Evolutionary conservation across 257 asterid species (phyloP), one percentile per base, ranked within the genome.

Genomic region (Penstemon barbatus): DNA sequence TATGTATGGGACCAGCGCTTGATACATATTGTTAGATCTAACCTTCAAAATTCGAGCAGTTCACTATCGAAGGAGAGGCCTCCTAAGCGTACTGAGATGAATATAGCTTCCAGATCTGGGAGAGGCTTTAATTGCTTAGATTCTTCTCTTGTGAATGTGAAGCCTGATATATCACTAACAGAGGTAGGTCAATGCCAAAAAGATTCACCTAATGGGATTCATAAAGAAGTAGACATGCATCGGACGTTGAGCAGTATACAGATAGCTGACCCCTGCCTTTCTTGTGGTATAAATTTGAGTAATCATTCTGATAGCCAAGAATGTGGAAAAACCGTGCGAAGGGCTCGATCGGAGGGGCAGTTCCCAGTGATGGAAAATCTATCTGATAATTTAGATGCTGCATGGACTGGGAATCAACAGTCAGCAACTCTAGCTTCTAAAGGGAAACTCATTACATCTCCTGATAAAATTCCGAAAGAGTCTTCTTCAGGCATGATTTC

Each of bases 111-210:
- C 62, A 80, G 82, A 76, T 74, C 80, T 19, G 76, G 75, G 49
- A 85, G 84, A 80, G 86, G 91, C 69, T 86, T 86, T 74, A 78
- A 74, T 63, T 82, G 89, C 81, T 82, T 66, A 73, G 89, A 82
- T 83, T 87, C 92, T 69, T 89, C 84, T 79, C 76, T 80, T 71
- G 70, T 70, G 73, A 78, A 75, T 81, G 61, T 72, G 66, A 82
- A 82, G 68, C 83, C 89, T 63, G 79, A 81, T 55, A 69, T 53
- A 51, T 45, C 65, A 8, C 58, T 60, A 45, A 65, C 59, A 66
- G 86, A 78, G 37, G 82, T 66, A 68, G 87, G 72, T 44, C 69
- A 68, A 43, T 8, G 74, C 73, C 81, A 51, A 72, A 63, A 59
- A 50, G 42, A 41, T 79, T 74, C 77, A 50, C 73, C 75, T 62